Conservation (phyloP, 768 basidiomycete species). For the Termitomyces sp. region DNA sequence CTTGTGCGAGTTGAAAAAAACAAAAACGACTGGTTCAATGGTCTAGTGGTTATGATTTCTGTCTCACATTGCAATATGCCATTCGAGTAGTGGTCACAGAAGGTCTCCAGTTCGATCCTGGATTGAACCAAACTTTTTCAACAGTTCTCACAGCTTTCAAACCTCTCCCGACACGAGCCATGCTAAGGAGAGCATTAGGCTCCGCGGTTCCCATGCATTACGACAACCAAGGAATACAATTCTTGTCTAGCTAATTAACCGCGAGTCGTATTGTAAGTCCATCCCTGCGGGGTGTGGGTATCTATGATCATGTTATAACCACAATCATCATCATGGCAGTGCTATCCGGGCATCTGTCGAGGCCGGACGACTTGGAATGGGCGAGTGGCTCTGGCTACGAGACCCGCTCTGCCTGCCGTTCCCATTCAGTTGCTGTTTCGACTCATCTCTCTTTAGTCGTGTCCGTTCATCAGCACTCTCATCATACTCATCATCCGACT, state of each 20-base stretch:
- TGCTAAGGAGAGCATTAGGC: not conserved
- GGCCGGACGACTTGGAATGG: slow-evolving; percentile 24
- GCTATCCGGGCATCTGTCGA: slow-evolving; percentile 15
- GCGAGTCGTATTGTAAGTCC: slow-evolving; percentile 15
- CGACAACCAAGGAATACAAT: not conserved
- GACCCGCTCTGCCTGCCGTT: slow-evolving; percentile 31
- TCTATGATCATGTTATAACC: slow-evolving; percentile 1
- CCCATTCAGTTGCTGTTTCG: slow-evolving; percentile 14
- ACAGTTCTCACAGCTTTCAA: too few species aligned
- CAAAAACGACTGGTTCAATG: slow-evolving; percentile 16
- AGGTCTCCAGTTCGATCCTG: slow-evolving; percentile 43
- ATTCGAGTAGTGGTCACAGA: slow-evolving; percentile 24
- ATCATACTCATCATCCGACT: slow-evolving; percentile 35
- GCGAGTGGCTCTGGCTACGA: slow-evolving; percentile 55
- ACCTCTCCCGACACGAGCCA: too few species aligned
- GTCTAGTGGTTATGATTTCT: slow-evolving; percentile 33
- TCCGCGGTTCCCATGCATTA: not conserved
- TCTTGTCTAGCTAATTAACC: slow-evolving; percentile 10
- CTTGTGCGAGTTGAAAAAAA: too few species aligned
- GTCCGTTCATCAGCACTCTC: slow-evolving; percentile 47
- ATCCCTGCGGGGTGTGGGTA: slow-evolving; percentile 11
- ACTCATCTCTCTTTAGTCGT: slow-evolving; percentile 25
- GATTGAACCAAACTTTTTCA: slow-evolving; percentile 37
- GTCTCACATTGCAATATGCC: slow-evolving; percentile 28
- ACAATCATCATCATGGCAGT: slow-evolving; percentile 3